These are phyloP conservation scores for Ustilago nuda DNA, from an alignment of 1,284 basidiomycete species.

Conservation along the genomic window DNA sequence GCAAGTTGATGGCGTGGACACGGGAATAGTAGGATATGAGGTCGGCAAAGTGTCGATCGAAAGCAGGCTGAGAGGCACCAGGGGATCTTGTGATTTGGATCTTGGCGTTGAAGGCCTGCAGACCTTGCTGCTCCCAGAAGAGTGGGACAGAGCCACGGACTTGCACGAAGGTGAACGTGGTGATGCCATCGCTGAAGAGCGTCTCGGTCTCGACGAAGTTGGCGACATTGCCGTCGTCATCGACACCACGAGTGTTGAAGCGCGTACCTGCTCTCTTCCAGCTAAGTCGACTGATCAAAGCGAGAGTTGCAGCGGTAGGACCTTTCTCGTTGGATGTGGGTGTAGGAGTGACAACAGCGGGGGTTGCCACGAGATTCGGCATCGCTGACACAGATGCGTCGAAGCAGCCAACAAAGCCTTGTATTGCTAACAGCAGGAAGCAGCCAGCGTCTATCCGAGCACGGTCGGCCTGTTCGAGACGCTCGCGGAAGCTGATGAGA, in stretches of 20 bases:
- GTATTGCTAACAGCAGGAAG: conserved; percentile 80
- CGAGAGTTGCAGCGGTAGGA: conserved; percentile 74
- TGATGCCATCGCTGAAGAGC: conserved; percentile 83
- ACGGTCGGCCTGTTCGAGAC: conserved; percentile 78
- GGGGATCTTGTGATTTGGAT: conserved; percentile 78
- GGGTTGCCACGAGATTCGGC: background rate
- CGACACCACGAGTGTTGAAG: conserved; percentile 96
- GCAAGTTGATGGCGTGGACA: conserved; percentile 66
- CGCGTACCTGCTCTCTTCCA: conserved; percentile 96
- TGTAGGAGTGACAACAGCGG: conserved; percentile 70
- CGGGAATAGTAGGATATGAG: conserved; percentile 71
- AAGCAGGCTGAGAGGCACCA: conserved; percentile 90
- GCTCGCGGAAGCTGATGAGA: conserved; percentile 81
- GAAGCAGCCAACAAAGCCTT: conserved; percentile 86
- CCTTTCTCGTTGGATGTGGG: conserved; percentile 64
- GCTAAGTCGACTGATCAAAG: conserved; percentile 83
- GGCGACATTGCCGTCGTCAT: conserved; percentile 96
- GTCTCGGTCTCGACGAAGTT: conserved; percentile 99
- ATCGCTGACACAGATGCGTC: conserved; percentile 71
- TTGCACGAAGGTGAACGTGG: conserved; percentile 90
- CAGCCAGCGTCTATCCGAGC: conserved; percentile 75
- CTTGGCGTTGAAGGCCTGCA: conserved; percentile 70
- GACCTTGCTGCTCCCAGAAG: conserved; percentile 98
- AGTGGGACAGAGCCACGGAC: conserved; percentile 84
- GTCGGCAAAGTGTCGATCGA: conserved; percentile 90